Evolutionary conservation across 768 basidiomycete genomes (phyloP).

Genomic region (Tricholoma saponaceum): DNA sequence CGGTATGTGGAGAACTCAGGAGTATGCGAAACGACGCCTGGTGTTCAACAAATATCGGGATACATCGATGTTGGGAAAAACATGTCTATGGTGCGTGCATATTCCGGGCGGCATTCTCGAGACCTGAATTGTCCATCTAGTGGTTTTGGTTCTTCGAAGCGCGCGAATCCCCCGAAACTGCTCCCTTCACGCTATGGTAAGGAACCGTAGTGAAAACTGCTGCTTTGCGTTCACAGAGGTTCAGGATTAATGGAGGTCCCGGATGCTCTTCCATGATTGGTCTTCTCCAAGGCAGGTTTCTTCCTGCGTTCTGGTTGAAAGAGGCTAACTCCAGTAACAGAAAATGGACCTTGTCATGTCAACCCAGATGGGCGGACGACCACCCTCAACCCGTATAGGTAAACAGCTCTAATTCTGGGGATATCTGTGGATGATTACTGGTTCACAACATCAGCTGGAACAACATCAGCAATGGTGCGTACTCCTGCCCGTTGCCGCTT

Average conservation of each 20-base stretch:
- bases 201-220: neutral
- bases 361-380: constrained; percentile 51
- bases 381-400: constrained; percentile 59
- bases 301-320: neutral
- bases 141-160: constrained; percentile 79
- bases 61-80: constrained; percentile 55
- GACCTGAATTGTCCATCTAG: constrained; percentile 23
- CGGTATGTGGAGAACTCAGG: constrained; percentile 56
- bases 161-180: constrained; percentile 51
- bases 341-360: constrained; percentile 62
- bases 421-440: neutral
- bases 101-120: neutral
- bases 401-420: neutral
- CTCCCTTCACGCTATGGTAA: constrained; percentile 65
- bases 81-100: constrained; percentile 49
- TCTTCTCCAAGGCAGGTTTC: constrained; percentile 51
- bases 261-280: constrained; percentile 65
- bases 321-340: constrained; percentile 22
- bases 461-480: constrained; percentile 58
- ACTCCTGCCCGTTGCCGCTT: neutral
- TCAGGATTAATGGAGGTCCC: constrained; percentile 60
- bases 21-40: constrained; percentile 62
- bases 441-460: constrained; percentile 48
- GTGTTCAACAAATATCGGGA: constrained; percentile 56
- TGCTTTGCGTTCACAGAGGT: neutral